phyloP scores from a whole-genome alignment of 495 filamentous ascomycete genomes.

The Xylaria grammica region DNA sequence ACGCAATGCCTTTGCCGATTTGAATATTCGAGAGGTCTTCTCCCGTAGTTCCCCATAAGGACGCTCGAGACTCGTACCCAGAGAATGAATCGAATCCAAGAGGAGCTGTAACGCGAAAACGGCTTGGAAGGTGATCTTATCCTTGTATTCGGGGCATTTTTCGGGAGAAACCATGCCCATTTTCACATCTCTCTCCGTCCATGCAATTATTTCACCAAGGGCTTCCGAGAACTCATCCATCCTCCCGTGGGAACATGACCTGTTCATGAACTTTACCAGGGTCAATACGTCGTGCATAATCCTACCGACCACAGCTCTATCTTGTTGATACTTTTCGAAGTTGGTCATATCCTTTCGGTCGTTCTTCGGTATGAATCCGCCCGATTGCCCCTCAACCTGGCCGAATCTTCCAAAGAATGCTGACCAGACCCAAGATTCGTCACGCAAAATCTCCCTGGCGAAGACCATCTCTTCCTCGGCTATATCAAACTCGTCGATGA shows the following conservation, averaged over 20 bases:
- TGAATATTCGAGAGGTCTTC: slow-evolving; percentile 1
- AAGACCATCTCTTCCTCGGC: slow-evolving; percentile 14
- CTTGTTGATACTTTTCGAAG: slow-evolving; percentile 1
- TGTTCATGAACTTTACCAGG: not conserved
- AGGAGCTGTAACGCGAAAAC: slow-evolving; percentile 1
- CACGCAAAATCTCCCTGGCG: slow-evolving; percentile 1
- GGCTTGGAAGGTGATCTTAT: slow-evolving; percentile 5
- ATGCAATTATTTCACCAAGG: not conserved
- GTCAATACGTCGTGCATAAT: not conserved
- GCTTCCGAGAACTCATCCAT: slow-evolving; percentile 6
- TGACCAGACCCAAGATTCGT: not conserved
- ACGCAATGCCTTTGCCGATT: slow-evolving; percentile 7
- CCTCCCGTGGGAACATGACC: not conserved
- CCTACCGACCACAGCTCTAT: not conserved
- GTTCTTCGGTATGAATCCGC: slow-evolving; percentile 3
- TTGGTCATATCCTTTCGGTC: slow-evolving; percentile 5
- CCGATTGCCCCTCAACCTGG: not conserved
- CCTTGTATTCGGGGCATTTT: not conserved
- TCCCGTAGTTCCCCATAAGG: not conserved
- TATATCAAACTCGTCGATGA: slow-evolving; percentile 11
- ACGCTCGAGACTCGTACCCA: not conserved
- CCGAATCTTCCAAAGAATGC: slow-evolving; percentile 1
- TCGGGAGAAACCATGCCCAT: not conserved
- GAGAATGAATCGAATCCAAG: slow-evolving; percentile 1
- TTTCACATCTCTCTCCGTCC: not conserved